phyloP scores from a whole-genome alignment of 768 basidiomycete species.

The Terana coerulea region DNA sequence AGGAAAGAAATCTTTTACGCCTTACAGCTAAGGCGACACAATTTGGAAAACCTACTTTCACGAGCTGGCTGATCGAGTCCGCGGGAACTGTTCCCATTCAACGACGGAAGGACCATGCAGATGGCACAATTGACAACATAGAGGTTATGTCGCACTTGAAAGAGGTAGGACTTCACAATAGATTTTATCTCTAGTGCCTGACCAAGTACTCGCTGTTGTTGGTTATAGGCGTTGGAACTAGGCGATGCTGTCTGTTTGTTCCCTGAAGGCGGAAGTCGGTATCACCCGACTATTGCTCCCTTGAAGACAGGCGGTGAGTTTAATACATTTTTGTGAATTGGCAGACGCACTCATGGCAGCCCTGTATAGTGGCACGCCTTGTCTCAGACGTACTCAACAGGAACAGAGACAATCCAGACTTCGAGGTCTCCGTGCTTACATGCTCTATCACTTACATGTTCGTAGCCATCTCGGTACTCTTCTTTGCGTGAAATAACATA shows the following conservation, averaged over 20 bases:
- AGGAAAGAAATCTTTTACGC: conserved; percentile 78
- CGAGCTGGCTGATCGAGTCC: conserved; percentile 86
- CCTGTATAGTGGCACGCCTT: conserved; percentile 73
- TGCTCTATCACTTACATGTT: conserved; percentile 85
- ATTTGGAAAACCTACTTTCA: conserved; percentile 80
- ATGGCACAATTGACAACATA: conserved; percentile 59
- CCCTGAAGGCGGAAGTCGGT: conserved; percentile 84
- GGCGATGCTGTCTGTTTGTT: conserved; percentile 83
- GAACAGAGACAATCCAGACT: conserved; percentile 62
- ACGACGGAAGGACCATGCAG: conserved; percentile 64
- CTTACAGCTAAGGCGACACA: conserved; percentile 87
- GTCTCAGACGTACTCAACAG: conserved; percentile 74
- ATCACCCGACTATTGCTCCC: conserved; percentile 83
- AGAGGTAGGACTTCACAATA: conserved; percentile 45
- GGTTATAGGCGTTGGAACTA: conserved; percentile 58
- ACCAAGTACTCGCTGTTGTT: conserved; percentile 10
- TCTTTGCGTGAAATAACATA: conserved; percentile 5
- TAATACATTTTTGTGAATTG: not conserved
- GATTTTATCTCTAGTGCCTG: not conserved
- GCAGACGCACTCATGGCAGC: too few species aligned
- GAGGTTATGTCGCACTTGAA: conserved; percentile 65
- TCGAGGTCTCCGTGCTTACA: conserved; percentile 68
- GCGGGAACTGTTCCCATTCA: conserved; percentile 85
- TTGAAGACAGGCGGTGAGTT: conserved; percentile 77
- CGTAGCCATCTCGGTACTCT: conserved; percentile 14